Conservation (phyloP, 768 basidiomycete species). For the Naematelia aurantialba region DNA sequence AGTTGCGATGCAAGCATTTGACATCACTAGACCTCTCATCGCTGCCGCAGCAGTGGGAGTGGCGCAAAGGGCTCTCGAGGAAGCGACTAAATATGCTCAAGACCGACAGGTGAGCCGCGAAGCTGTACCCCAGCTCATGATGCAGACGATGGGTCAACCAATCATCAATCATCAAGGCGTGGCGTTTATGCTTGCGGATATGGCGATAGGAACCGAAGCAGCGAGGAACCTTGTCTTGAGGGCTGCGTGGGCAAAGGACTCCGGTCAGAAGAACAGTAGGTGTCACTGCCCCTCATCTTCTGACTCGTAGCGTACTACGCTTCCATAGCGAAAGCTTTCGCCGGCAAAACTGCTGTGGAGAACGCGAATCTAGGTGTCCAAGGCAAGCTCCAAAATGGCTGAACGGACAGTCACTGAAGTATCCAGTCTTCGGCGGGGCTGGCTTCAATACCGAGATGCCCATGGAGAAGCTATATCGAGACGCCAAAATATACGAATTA, state of each 20-base stretch:
- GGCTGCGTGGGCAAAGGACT: slow-evolving; percentile 50
- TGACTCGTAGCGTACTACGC: slow-evolving; percentile 49
- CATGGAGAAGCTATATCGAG: slow-evolving; percentile 51
- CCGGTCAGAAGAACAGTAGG: slow-evolving; percentile 48
- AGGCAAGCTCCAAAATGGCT: slow-evolving; percentile 17
- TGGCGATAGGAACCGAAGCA: slow-evolving; percentile 51
- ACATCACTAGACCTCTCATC: slow-evolving; percentile 52
- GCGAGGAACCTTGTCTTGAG: slow-evolving; percentile 49
- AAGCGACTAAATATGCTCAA: slow-evolving; percentile 52
- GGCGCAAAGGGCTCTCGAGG: slow-evolving; percentile 51
- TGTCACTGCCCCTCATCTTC: background rate
- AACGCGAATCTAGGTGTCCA: slow-evolving; percentile 52
- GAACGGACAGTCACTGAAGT: background rate
- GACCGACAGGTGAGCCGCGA: slow-evolving; percentile 40
- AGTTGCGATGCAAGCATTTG: slow-evolving; percentile 52
- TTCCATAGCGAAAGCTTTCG: slow-evolving; percentile 52
- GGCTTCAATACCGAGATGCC: slow-evolving; percentile 52
- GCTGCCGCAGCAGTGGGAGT: slow-evolving; percentile 51
- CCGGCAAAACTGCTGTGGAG: slow-evolving; percentile 48
- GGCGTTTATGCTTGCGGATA: slow-evolving; percentile 52
- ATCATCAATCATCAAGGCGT: slow-evolving; percentile 53
- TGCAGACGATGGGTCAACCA: slow-evolving; percentile 51
- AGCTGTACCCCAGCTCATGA: background rate
- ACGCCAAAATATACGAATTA: slow-evolving; percentile 51
- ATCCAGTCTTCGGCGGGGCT: slow-evolving; percentile 40